Evolutionary conservation across 495 filamentous ascomycete genomes (phyloP), one percentile per base, ranked within the genome.

Genomic region (Gamarada debralockiae): DNA sequence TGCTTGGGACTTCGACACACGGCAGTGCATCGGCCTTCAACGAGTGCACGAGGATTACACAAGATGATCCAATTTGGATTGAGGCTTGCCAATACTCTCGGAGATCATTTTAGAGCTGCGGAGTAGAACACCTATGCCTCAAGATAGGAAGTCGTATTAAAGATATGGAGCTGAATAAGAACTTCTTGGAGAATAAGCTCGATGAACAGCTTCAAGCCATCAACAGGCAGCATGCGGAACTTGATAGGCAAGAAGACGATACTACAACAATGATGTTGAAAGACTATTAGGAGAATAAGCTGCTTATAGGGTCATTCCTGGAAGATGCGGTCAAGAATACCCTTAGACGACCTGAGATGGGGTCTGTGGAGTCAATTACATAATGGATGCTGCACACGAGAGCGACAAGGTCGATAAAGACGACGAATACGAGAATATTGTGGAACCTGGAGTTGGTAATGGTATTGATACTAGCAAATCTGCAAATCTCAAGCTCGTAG

Each of bases 161-260:
- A 52, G 59, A 59, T 38, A 71, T 70, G 66, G 67, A 73, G 47
- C 52, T 71, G n/a, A 69, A 67, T 36, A 71, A 71, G 57, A 69
- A 70, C 54, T 62, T 57, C 39, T 44, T 73, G n/a, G 67, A 69
- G 50, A 63, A 64, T 39, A 55, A 51, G 37, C 50, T 63, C n/a
- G 48, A 44, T 31, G 55, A 57, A 21, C 56, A 64, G 17, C 59
- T 71, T 42, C 48, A 58, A 22, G 59, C 59, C 15, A 68, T 71
- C 44, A 43, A 54, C 33, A 50, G 58, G 27, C 59, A 63, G 50
- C 56, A 61, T 43, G 60, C 61, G 25, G 66, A 68, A 52, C 53
- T 73, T 27, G 60, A 66, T 44, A 57, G 54, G 52, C 54, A 56
- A 39, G 68, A 69, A 47, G 59, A 57, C 54, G 58, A 66, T 9